A percentile compares a stretch with the other conserved stretches of the same genome.
These are phyloP conservation scores for Neocucurbitaria cava DNA, from an alignment of 2,329 filamentous ascomycete genomes.

Conservation along the genomic window DNA sequence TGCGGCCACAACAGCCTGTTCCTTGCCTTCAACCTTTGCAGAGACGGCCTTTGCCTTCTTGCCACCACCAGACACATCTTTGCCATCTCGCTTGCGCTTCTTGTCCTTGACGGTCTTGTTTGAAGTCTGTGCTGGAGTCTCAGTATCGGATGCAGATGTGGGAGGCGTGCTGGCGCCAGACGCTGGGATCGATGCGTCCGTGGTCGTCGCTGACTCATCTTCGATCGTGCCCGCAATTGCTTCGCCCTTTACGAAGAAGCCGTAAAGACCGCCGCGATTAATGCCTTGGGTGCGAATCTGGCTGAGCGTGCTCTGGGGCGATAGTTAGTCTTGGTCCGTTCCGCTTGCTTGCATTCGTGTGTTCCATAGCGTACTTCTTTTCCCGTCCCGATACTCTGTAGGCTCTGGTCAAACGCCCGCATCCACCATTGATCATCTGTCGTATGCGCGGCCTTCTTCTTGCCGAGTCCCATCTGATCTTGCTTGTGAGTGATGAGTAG, in stretches of 20 bases:
- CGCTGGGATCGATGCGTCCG: conserved; percentile 23
- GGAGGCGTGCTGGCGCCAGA: conserved; percentile 35
- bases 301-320: conserved; percentile 62
- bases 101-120: conserved; percentile 19
- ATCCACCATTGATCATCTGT: conserved; percentile 94
- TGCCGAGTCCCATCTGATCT: conserved; percentile 81
- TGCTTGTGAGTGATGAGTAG: conserved; percentile 83
- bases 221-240: conserved; percentile 74
- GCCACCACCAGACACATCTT: conserved; percentile 3
- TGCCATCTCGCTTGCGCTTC: conserved; percentile 39
- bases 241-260: conserved; percentile 84
- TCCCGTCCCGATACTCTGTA: conserved; percentile 67
- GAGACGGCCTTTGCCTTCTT: conserved; percentile 25
- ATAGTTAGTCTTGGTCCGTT: conserved; percentile 27
- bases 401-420: conserved; percentile 88
- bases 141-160: conserved; percentile 35
- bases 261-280: conserved; percentile 70
- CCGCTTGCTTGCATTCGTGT: not conserved
- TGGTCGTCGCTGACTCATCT: conserved; percentile 23
- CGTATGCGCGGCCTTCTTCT: conserved; percentile 64
- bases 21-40: conserved; percentile 4
- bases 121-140: conserved; percentile 12
- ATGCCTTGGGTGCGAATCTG: conserved; percentile 56
- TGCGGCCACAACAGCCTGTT: conserved; percentile 18
- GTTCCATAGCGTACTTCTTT: conserved; percentile 26